phyloP scores from a whole-genome alignment of 495 filamentous ascomycete species.

The Penicilliopsis zonata region DNA sequence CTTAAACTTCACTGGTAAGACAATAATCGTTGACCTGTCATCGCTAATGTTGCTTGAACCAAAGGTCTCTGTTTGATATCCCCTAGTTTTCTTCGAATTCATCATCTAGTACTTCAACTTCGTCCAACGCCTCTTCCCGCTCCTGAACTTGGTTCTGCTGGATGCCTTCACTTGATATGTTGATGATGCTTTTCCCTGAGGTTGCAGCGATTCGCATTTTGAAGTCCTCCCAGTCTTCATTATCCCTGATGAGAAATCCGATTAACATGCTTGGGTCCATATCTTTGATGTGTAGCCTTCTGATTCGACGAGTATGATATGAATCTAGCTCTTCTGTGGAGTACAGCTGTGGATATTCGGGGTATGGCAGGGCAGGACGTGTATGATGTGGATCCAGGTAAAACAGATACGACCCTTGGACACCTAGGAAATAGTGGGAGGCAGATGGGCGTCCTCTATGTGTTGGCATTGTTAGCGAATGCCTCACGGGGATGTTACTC shows the following conservation, averaged over 20 bases:
- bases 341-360: conserved; percentile 38
- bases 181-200: conserved; percentile 73
- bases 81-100: conserved; percentile 5
- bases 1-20: no score
- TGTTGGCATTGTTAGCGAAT: neutral
- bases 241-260: conserved; percentile 78
- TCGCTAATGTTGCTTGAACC: no score
- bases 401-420: conserved; percentile 81
- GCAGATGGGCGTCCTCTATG: conserved; percentile 83
- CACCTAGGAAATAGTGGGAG: conserved; percentile 94
- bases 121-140: conserved; percentile 66
- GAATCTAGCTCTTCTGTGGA: conserved; percentile 61
- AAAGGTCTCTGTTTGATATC: no score
- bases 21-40: no score
- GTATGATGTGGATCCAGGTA: conserved; percentile 91
- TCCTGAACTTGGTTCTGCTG: conserved; percentile 47
- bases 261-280: conserved; percentile 99
- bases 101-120: conserved; percentile 80
- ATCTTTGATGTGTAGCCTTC: conserved; percentile 72
- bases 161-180: conserved; percentile 48
- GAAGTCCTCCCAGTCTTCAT: conserved; percentile 79
- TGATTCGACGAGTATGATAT: conserved; percentile 77
- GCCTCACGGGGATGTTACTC: no score
- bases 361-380: conserved; percentile 51
- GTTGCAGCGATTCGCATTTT: conserved; percentile 52